phyloP scores from a whole-genome alignment of 805 yeast genomes.

The Metschnikowia amazonensis region DNA sequence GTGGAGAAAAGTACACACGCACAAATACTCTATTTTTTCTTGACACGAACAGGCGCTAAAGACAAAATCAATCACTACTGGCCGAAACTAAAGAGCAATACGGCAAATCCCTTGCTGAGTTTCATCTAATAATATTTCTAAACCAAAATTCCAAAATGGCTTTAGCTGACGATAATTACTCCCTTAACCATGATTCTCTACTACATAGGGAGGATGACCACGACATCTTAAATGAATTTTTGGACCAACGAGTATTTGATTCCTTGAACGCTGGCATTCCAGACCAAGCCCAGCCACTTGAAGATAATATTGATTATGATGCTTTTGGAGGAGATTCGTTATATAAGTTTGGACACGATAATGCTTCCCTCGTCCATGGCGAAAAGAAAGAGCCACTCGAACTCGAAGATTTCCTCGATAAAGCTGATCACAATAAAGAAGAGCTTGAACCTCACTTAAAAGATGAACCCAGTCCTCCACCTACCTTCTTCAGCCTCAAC shows the following conservation, averaged over 20 bases:
- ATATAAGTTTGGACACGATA: conserved; percentile 5
- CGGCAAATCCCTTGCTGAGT: background rate
- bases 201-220: conserved; percentile 30
- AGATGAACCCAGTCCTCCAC: conserved; percentile 21
- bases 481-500: conserved; percentile 16
- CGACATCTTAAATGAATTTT: conserved; percentile 55
- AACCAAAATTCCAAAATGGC: conserved; percentile 12
- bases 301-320: conserved; percentile 3
- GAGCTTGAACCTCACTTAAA: conserved; percentile 17
- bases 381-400: conserved; percentile 3
- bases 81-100: background rate
- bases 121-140: background rate
- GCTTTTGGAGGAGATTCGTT: conserved; percentile 7
- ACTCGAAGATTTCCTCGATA: background rate
- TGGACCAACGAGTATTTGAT: conserved; percentile 51
- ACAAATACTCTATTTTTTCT: conserved; percentile 1
- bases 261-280: conserved; percentile 22
- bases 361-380: conserved; percentile 3
- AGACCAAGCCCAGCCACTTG: conserved; percentile 5
- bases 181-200: conserved; percentile 23
- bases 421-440: background rate
- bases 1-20: background rate
- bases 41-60: background rate
- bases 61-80: background rate
- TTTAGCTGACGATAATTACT: conserved; percentile 22